Conservation (phyloP, 2,329 filamentous ascomycete species). For the Fusarium sp. region DNA sequence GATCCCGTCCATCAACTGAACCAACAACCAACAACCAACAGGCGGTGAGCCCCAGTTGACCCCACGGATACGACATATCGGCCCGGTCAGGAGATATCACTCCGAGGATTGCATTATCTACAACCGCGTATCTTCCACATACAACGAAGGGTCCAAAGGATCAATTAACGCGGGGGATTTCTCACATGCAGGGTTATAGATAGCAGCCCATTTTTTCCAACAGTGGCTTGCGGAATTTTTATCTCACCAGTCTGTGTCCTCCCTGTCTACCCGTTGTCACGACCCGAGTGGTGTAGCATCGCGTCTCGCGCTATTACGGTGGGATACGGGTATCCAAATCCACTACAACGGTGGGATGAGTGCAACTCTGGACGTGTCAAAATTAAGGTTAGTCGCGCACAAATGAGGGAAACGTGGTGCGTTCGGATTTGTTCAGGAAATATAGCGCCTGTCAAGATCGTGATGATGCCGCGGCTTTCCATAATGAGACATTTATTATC, state of each 20-base stretch:
- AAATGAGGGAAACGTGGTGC: background rate
- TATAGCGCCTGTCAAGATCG: background rate
- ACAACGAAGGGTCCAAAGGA: background rate
- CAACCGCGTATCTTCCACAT: background rate
- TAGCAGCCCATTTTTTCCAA: background rate
- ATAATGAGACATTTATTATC: background rate
- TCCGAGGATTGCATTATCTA: background rate
- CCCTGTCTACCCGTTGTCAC: background rate
- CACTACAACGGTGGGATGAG: background rate
- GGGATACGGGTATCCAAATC: background rate
- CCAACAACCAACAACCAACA: background rate
- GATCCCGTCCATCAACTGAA: background rate
- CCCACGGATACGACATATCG: background rate
- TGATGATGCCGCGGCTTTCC: background rate
- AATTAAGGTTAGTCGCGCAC: background rate
- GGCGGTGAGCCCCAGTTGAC: background rate
- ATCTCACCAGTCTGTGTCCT: background rate
- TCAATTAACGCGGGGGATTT: background rate
- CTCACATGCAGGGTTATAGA: background rate
- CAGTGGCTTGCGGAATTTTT: background rate
- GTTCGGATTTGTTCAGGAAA: background rate
- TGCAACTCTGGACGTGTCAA: background rate
- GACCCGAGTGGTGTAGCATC: background rate
- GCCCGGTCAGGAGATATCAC: too few relatives aligned
- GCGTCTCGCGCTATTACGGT: background rate